A percentile compares a stretch with the other conserved stretches of the same genome.
These are phyloP conservation scores for Pseudogymnoascus pannorum DNA, from an alignment of 2,329 filamentous ascomycete species.

Conservation along the genomic window DNA sequence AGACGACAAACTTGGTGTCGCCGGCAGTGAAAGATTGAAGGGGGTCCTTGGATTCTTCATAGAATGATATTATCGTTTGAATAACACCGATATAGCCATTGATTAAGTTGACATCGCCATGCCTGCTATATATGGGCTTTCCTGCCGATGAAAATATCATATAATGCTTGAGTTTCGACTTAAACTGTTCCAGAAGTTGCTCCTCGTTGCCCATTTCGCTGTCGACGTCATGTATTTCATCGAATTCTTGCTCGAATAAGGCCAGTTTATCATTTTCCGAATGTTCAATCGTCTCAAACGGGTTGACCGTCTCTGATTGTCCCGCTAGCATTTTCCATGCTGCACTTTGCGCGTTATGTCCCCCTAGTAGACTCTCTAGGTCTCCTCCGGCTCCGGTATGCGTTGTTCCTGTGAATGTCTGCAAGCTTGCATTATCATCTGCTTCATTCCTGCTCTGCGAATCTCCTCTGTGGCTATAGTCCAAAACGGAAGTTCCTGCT, in stretches of 20 bases:
- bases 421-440: slow-evolving; percentile 39
- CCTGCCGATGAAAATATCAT: slow-evolving; percentile 92
- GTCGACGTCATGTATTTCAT: slow-evolving; percentile 57
- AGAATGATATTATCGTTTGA: slow-evolving; percentile 97
- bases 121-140: slow-evolving; percentile 94
- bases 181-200: slow-evolving; percentile 62
- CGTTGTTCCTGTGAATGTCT: slow-evolving; percentile 36
- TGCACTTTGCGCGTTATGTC: slow-evolving; percentile 56
- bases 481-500: slow-evolving; percentile 30
- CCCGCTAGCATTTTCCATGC: slow-evolving; percentile 62
- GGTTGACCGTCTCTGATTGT: slow-evolving; percentile 51
- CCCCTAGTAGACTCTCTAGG: slow-evolving; percentile 71
- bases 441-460: slow-evolving; percentile 31
- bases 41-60: slow-evolving; percentile 70
- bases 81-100: slow-evolving; percentile 92
- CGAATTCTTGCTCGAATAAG: slow-evolving; percentile 72
- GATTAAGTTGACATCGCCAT: slow-evolving; percentile 83
- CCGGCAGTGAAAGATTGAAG: slow-evolving; percentile 84
- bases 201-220: slow-evolving; percentile 47
- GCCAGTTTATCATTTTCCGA: slow-evolving; percentile 47
- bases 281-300: slow-evolving; percentile 48
- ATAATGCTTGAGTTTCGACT: slow-evolving; percentile 92
- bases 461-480: neutral
- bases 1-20: slow-evolving; percentile 74
- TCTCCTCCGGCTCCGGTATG: slow-evolving; percentile 48